Evolutionary conservation across 176 grass and related monocot genomes (phyloP).

Genomic region (Coix lacrymajobi): DNA sequence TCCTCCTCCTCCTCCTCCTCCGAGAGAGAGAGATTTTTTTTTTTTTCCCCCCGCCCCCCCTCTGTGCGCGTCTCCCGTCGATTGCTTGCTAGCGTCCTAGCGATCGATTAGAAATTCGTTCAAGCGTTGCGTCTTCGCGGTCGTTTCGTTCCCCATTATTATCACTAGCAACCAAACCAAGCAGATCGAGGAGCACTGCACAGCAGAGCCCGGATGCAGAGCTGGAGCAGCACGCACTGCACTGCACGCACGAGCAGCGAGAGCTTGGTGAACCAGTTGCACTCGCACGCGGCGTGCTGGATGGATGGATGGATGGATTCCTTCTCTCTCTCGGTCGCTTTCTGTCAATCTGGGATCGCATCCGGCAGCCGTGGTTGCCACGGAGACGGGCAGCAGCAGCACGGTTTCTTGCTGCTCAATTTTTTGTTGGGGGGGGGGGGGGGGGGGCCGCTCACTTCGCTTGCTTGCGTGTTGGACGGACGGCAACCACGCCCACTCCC

Average conservation of each 20-base stretch:
- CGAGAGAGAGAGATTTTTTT: background rate
- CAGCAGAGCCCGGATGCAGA: slow-evolving; percentile 31
- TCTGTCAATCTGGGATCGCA: too few species aligned
- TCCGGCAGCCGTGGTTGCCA: background rate
- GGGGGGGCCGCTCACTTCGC: too few species aligned
- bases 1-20: too few species aligned
- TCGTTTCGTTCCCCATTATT: background rate
- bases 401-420: slow-evolving; percentile 25
- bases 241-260: too few species aligned
- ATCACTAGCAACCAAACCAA: background rate
- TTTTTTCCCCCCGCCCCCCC: too few species aligned
- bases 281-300: slow-evolving; percentile 1
- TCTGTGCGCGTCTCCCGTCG: background rate
- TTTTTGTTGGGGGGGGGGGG: too few species aligned
- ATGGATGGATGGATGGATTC: background rate
- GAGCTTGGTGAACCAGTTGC: slow-evolving; percentile 5
- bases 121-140: background rate
- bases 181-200: slow-evolving; percentile 35
- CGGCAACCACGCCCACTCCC: slow-evolving; percentile 17
- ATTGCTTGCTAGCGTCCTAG: background rate
- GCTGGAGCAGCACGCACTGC: background rate
- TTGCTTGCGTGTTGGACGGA: background rate
- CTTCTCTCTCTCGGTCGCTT: background rate
- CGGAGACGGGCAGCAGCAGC: background rate
- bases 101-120: background rate